Base-by-base conservation (phyloP, 805 yeast genomes). In the Hanseniaspora vineae region DNA sequence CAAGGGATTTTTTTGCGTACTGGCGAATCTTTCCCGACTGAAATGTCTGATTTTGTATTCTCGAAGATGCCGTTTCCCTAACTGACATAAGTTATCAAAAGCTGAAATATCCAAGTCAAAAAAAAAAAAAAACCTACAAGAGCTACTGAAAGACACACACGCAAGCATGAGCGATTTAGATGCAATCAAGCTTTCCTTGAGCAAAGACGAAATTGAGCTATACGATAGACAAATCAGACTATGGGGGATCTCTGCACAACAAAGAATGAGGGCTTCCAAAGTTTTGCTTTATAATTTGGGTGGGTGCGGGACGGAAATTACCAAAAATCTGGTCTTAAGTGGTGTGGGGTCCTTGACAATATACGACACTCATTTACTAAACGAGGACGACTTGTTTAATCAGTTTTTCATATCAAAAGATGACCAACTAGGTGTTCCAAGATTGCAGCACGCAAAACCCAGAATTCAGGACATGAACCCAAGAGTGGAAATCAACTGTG, bases 201-300 rank as follows among this genome's bases (percentile, higher is more conserved):
- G 58, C 31, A 67, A 66, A 65, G 96, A 88, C 57, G 97, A 89
- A 60, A 78, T 89, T 49, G 96, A 94, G 1, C 72, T 90, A 19
- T 90, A 90, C 60, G 98, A 90, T 64, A 76, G 98, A 50, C 98
- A 90, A 65, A 89, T 90, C 52, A 68, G 98, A 52, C 71, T 90
- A 18, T 90, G 98, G 98, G 98, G 98, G 2, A 70, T 92, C 59
- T 94, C 84, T 32, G 95, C 97, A 3, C 98, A 90, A 62, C 72
- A 77, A 39, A 61, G 76, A 42, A 76, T 90, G 69, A 73, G 92
- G 35, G 75, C 80, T 17, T 81, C 96, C 8, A 75, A 74, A 42
- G 71, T 90, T 4, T 66, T 89, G 42, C 56, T 92, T 42, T 70
- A 90, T 44, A 82, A 84, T 51, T 56, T 87, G 14, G 83, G 89